phyloP scores from a whole-genome alignment of 805 yeast genomes.

The Starmera dryadoides region DNA sequence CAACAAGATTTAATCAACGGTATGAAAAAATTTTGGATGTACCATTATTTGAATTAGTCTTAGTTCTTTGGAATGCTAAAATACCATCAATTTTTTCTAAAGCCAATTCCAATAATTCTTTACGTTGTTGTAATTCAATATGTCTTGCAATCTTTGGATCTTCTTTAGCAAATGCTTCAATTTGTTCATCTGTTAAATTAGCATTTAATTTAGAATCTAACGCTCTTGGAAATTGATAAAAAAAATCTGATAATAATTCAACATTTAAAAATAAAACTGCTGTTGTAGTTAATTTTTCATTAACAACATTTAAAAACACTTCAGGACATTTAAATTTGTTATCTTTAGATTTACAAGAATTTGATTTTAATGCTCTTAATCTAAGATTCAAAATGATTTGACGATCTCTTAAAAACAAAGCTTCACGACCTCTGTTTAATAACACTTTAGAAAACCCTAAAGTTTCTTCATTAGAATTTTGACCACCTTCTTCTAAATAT shows the following conservation, averaged over 20 bases:
- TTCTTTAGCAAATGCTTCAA: slow-evolving; percentile 87
- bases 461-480: slow-evolving; percentile 49
- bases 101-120: slow-evolving; percentile 81
- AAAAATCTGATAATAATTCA: slow-evolving; percentile 88
- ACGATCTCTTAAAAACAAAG: slow-evolving; percentile 71
- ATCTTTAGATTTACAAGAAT: slow-evolving; percentile 68
- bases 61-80: slow-evolving; percentile 27
- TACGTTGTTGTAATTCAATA: slow-evolving; percentile 88
- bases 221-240: slow-evolving; percentile 93
- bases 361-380: slow-evolving; percentile 64
- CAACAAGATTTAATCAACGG: not conserved
- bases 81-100: slow-evolving; percentile 68
- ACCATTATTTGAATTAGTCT: slow-evolving; percentile 2
- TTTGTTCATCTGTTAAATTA: slow-evolving; percentile 62
- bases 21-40: slow-evolving; percentile 8
- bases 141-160: slow-evolving; percentile 88
- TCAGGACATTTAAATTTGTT: slow-evolving; percentile 93
- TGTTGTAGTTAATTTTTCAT: slow-evolving; percentile 86
- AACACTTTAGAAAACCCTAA: slow-evolving; percentile 78
- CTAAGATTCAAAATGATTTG: slow-evolving; percentile 65
- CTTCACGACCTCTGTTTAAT: slow-evolving; percentile 75
- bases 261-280: slow-evolving; percentile 91
- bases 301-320: slow-evolving; percentile 83
- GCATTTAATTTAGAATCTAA: slow-evolving; percentile 68
- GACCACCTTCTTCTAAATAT: slow-evolving; percentile 39